Conservation (phyloP, 2,329 filamentous ascomycete species). For the Didymella pomorum region DNA sequence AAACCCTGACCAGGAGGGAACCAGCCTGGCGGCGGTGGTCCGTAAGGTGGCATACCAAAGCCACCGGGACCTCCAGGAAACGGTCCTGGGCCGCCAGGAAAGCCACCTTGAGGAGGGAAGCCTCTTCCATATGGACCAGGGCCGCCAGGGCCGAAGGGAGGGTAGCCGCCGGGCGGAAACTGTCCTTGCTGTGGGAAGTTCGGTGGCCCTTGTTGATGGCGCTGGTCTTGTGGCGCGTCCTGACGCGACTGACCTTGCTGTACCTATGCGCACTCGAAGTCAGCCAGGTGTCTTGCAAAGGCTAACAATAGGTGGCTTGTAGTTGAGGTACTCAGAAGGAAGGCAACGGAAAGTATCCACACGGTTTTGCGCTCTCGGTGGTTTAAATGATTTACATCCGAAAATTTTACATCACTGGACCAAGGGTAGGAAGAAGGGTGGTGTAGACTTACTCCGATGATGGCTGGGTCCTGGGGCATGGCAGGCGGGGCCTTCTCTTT, state of each 20-base stretch:
- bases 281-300: slow-evolving; percentile 29
- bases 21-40: slow-evolving; percentile 73
- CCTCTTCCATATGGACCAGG: slow-evolving; percentile 51
- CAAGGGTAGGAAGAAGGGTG: slow-evolving; percentile 24
- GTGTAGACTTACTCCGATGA: slow-evolving; percentile 84
- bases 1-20: slow-evolving; percentile 81
- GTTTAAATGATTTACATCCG: slow-evolving; percentile 92
- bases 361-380: slow-evolving; percentile 94
- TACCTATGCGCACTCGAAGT: slow-evolving; percentile 40
- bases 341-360: slow-evolving; percentile 99
- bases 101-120: slow-evolving; percentile 58
- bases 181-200: slow-evolving; percentile 52
- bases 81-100: slow-evolving; percentile 52
- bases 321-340: slow-evolving; percentile 82
- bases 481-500: slow-evolving; percentile 75
- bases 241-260: slow-evolving; percentile 40
- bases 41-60: slow-evolving; percentile 76
- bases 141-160: slow-evolving; percentile 53
- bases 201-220: slow-evolving; percentile 50
- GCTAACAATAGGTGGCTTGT: slow-evolving; percentile 17
- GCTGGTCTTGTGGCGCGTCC: slow-evolving; percentile 35
- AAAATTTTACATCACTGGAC: slow-evolving; percentile 87
- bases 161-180: slow-evolving; percentile 53
- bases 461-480: slow-evolving; percentile 93
- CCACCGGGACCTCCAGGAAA: slow-evolving; percentile 63